Evolutionary conservation across 2,329 filamentous ascomycete genomes (phyloP).

Genomic region (Penicillium carneum): DNA sequence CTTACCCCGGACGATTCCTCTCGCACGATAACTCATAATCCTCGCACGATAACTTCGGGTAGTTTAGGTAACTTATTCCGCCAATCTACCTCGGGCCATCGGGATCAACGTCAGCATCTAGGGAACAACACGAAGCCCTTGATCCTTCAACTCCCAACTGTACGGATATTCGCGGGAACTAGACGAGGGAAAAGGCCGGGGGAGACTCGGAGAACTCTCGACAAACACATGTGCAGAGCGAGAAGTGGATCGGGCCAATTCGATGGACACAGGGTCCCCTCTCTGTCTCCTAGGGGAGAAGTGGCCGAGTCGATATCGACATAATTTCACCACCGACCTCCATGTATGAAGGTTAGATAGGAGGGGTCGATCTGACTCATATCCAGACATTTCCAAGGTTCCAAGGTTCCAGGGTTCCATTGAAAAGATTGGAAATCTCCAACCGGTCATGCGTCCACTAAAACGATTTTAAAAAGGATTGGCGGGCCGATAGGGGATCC

Average conservation of each 20-base stretch:
- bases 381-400: neutral
- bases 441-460: conserved; percentile 30
- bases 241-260: conserved; percentile 10
- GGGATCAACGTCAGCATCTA: conserved; percentile 6
- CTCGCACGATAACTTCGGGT: conserved; percentile 25
- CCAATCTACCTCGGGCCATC: conserved; percentile 33
- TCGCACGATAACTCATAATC: conserved; percentile 11
- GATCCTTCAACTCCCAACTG: neutral
- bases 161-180: conserved; percentile 35
- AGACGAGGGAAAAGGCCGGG: conserved; percentile 25
- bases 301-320: conserved; percentile 6
- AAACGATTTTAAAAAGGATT: neutral
- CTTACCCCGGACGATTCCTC: conserved; percentile 9
- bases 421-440: neutral
- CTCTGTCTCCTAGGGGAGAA: conserved; percentile 25
- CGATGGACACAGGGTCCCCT: neutral
- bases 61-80: conserved; percentile 29
- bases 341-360: too few relatives aligned
- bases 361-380: neutral
- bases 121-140: neutral
- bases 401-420: neutral
- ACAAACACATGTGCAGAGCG: conserved; percentile 9
- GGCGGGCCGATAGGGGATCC: conserved; percentile 3
- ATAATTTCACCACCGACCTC: neutral
- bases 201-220: conserved; percentile 38